phyloP scores from a whole-genome alignment of 2,329 filamentous ascomycete genomes.

The Orbilia blumenaviensis region DNA sequence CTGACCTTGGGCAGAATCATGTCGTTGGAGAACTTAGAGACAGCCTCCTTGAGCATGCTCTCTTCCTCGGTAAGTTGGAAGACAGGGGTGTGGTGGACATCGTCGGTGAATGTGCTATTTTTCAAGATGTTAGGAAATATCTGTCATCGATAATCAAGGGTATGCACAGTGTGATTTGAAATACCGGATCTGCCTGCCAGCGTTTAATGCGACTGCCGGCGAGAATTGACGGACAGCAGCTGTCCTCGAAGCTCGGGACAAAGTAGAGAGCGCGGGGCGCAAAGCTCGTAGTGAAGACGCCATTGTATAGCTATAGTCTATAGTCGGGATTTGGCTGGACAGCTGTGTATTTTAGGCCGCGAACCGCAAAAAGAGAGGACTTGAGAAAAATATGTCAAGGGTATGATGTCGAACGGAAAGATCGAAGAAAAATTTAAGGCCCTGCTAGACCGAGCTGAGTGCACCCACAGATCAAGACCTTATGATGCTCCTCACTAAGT shows the following conservation, averaged over 20 bases:
- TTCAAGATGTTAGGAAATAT: not conserved
- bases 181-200: slow-evolving; percentile 48
- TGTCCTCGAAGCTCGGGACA: slow-evolving; percentile 45
- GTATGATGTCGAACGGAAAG: slow-evolving; percentile 4
- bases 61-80: slow-evolving; percentile 91
- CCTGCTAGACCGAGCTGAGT: not conserved
- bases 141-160: not conserved
- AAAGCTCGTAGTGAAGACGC: slow-evolving; percentile 44
- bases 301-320: slow-evolving; percentile 11
- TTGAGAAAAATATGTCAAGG: slow-evolving; percentile 1
- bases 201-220: slow-evolving; percentile 35
- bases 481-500: slow-evolving; percentile 24
- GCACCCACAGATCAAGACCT: not conserved
- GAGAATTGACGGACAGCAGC: slow-evolving; percentile 35
- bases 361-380: not conserved
- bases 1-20: slow-evolving; percentile 88
- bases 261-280: slow-evolving; percentile 44
- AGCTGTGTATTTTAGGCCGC: not conserved
- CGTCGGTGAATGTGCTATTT: slow-evolving; percentile 40
- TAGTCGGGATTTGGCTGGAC: not conserved
- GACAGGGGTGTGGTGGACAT: slow-evolving; percentile 74
- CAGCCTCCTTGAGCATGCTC: slow-evolving; percentile 84
- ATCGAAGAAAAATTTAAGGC: slow-evolving; percentile 19
- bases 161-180: not conserved
- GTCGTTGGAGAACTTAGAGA: slow-evolving; percentile 89